Percentiles rank a stretch among this genome's conserved stretches.
Evolutionary conservation across 225 moss, liverwort and hornwort genomes (phyloP).

Genomic region (Ulota crispa): DNA sequence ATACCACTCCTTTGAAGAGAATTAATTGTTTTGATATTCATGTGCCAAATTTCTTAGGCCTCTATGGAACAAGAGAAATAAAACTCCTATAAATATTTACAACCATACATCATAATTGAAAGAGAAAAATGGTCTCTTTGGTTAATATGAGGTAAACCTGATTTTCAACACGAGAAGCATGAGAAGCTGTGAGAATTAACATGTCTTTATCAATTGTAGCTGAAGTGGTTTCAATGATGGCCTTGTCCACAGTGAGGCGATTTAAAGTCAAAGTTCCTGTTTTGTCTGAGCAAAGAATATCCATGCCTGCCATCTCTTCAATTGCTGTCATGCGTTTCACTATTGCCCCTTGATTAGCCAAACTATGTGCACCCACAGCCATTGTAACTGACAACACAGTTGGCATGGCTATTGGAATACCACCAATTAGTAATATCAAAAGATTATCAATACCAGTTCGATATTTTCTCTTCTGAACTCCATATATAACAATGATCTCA

Average conservation of each 20-base stretch:
- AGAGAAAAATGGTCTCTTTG: too few relatives aligned
- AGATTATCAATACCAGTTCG: slow-evolving; percentile 76
- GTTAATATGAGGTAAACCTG: slow-evolving; percentile 28
- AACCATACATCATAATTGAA: too few relatives aligned
- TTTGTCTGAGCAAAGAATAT: slow-evolving; percentile 78
- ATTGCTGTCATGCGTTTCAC: slow-evolving; percentile 91
- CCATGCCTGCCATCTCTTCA: slow-evolving; percentile 32
- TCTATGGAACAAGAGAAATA: too few relatives aligned
- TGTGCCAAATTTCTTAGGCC: too few relatives aligned
- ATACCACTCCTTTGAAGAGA: too few relatives aligned
- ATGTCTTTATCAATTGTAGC: slow-evolving; percentile 40
- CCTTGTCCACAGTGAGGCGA: slow-evolving; percentile 63
- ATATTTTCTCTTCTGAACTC: slow-evolving; percentile 62
- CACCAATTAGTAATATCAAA: slow-evolving; percentile 74
- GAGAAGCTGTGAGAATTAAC: slow-evolving; percentile 53
- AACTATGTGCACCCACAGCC: slow-evolving; percentile 78
- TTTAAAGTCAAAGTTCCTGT: slow-evolving; percentile 87
- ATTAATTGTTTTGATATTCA: too few relatives aligned
- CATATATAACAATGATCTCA: slow-evolving; percentile 69
- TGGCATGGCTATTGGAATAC: slow-evolving; percentile 88
- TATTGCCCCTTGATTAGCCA: slow-evolving; percentile 78
- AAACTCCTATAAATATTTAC: too few relatives aligned
- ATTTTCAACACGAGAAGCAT: slow-evolving; percentile 62
- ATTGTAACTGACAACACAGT: slow-evolving; percentile 80
- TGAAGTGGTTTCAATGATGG: slow-evolving; percentile 65